Evolutionary conservation across 441 rosid species (phyloP), one percentile per base, ranked within the genome.

Genomic region (Adansonia madagascariensis): DNA sequence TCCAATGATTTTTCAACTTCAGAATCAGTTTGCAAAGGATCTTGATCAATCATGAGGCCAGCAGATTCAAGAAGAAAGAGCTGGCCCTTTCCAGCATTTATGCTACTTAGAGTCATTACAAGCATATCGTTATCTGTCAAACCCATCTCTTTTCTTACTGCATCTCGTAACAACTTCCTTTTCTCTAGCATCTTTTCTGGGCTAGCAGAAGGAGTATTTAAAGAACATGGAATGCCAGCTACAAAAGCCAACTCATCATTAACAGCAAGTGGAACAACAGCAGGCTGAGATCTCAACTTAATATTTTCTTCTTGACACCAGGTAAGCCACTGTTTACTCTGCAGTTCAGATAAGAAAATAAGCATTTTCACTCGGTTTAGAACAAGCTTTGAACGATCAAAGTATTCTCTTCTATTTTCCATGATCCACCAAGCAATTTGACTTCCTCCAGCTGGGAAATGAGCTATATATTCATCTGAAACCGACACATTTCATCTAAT

Each of bases 351-450:
- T 74, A 95, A 85, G 82, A 92, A 95, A 39, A 92, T 85, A 57
- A 95, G 82, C 89, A 91, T 86, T 84, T 94, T 95, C 82, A 95
- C 99, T 75, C 92, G 82, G 82, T 92, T 64, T 72, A 95, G 92
- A 47, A 90, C 91, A 77, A 85, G 84, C 80, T 90, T 95, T 22
- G 97, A 82, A 72, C 99, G 86, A 76, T 94, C 92, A 83, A 95
- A 95, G 85, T 95, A 95, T 83, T 95, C 98, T 76, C 89, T 80
- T 77, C 97, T 88, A 85, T 95, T 95, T 86, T 95, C 99, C 99
- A 95, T 94, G 53, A 95, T 90, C 99, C 99, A 95, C 99, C 97
- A 95, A 76, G 89, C 94, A 73, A 95, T 86, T 86, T 95, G 98
- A 87, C 95, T 91, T 63, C 97, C 97, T 65, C 95, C 99, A 82